Evolutionary conservation across 257 asterid genomes (phyloP), one percentile per base, ranked within the genome.

Genomic region (Solanum etuberosum): DNA sequence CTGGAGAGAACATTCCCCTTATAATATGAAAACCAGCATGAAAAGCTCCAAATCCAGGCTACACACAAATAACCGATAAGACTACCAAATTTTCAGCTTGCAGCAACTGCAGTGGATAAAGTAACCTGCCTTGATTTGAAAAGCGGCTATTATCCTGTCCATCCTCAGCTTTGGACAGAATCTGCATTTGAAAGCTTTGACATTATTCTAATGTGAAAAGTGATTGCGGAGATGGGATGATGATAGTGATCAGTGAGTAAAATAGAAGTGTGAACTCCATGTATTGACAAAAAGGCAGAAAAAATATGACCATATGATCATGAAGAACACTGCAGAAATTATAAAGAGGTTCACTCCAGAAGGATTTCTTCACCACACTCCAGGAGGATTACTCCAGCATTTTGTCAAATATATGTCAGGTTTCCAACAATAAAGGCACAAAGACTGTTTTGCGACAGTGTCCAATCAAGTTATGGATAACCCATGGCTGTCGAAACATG

Each of bases 51-150:
- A 12, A 34, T 23, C 89, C 89, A 42, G 87, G 84, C 83, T 83
- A 63, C 87, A 83, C 59, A 76, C 48, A 76, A 76, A 40, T 74
- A 76, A 38, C n/a, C 7, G 46, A 13, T 76, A 3, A 76, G 83
- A 76, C 23, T 35, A 40, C 83, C 34, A 76, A 38, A 3, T 12
- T 40, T 76, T 76, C 13, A n/a, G 46, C 11, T 23, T n/a, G 83
- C 71, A 67, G 59, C 29, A 87, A 43, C 23, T 16, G 72, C 23
- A 67, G 38, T 6, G 31, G 61, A 34, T 37, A 80, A 11, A 35
- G 27, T 78, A 71, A 83, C 51, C 46, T 87, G 46, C 89, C 89
- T 83, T 21, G 61, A 87, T 16, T 37, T 68, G 40, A 65, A 87
- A 25, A 54, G 87, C 76, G 20, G 76, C 54, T 12, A 87, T 70